phyloP scores from a whole-genome alignment of 805 yeast genomes.

The Starmerella stigmatis region DNA sequence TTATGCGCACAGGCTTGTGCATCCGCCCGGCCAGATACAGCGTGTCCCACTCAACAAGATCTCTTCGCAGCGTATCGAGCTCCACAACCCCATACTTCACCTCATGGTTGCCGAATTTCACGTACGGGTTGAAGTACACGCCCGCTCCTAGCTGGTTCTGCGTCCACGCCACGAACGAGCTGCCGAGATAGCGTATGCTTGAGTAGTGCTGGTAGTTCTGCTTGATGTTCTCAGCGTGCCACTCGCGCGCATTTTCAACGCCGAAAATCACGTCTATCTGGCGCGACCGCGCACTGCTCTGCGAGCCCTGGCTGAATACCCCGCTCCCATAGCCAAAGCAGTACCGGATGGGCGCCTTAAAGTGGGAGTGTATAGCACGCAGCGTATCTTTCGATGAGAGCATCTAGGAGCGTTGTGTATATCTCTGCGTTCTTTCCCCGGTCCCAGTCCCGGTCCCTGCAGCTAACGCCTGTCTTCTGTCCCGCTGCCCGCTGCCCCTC shows the following conservation, averaged over 20 bases:
- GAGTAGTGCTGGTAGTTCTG: conserved; percentile 74
- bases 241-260: conserved; percentile 60
- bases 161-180: conserved; percentile 44
- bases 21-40: conserved; percentile 85
- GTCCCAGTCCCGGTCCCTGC: no score
- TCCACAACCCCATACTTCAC: conserved; percentile 85
- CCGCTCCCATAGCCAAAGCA: conserved; percentile 95
- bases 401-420: no score
- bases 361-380: conserved; percentile 42
- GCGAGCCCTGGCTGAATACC: conserved; percentile 65
- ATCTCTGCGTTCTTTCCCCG: no score
- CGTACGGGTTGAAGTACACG: conserved; percentile 87
- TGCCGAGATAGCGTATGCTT: conserved; percentile 48
- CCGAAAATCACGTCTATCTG: conserved; percentile 82
- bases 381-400: conserved; percentile 26
- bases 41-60: conserved; percentile 73
- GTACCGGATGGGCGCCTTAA: conserved; percentile 61
- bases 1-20: conserved; percentile 81
- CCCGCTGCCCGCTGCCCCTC: neutral
- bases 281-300: conserved; percentile 32
- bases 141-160: conserved; percentile 70
- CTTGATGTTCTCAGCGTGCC: conserved; percentile 64
- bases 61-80: conserved; percentile 47
- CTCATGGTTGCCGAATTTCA: conserved; percentile 45
- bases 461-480: neutral